These are phyloP conservation scores for Neodidymelliopsis sp. DNA, from an alignment of 2,329 filamentous ascomycete genomes.

Conservation along the genomic window DNA sequence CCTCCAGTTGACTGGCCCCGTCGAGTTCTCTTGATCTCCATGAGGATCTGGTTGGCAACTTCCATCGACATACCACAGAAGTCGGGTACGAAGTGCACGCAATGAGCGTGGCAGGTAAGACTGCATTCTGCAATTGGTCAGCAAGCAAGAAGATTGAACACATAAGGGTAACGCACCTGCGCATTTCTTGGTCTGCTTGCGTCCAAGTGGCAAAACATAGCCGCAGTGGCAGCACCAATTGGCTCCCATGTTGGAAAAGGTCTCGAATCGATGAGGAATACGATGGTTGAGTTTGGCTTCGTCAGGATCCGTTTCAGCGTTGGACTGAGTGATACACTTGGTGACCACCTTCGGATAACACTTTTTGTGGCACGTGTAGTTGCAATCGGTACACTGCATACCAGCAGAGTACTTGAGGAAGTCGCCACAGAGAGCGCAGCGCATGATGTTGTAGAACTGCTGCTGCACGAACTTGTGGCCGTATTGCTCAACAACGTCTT, in stretches of 20 bases:
- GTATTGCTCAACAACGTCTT: constrained; percentile 98
- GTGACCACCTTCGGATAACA: constrained; percentile 97
- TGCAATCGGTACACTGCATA: constrained; percentile 99
- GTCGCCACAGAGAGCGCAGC: constrained; percentile 94
- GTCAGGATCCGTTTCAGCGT: constrained; percentile 96
- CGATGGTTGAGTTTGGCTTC: constrained; percentile 99
- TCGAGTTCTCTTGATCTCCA: constrained; percentile 83
- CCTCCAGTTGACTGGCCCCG: constrained; percentile 65
- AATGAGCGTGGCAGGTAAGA: constrained; percentile 89
- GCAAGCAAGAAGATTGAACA: constrained; percentile 8
- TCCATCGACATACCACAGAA: constrained; percentile 99
- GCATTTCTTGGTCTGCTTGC: constrained; percentile 94
- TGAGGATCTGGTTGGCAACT: constrained; percentile 89
- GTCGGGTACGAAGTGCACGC: constrained; percentile 94
- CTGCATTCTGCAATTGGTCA: constrained; percentile 73
- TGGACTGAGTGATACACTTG: constrained; percentile 99
- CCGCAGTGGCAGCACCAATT: constrained; percentile 99
- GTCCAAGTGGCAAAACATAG: constrained; percentile 91
- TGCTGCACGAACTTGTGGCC: constrained; percentile 99
- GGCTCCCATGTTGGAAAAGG: constrained; percentile 96
- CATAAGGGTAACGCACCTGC: constrained; percentile 65
- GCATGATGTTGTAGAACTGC: constrained; percentile 99
- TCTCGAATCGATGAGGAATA: constrained; percentile 95
- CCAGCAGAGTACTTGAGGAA: constrained; percentile 98
- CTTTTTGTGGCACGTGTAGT: constrained; percentile 98